phyloP scores from a whole-genome alignment of 805 yeast genomes.

The Saccharomycopsis schoenii region DNA sequence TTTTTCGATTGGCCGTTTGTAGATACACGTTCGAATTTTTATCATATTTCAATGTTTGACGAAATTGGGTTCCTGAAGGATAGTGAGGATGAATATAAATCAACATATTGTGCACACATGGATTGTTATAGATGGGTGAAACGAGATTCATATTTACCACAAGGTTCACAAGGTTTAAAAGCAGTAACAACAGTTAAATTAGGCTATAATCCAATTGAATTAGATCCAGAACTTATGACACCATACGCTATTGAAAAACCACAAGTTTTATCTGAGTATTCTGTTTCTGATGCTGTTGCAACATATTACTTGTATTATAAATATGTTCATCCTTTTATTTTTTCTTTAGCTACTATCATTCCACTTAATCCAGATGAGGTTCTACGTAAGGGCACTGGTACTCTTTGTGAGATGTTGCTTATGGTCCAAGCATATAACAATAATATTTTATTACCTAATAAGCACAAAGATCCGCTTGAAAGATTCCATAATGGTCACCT shows the following conservation, averaged over 20 bases:
- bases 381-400: conserved; percentile 94
- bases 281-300: conserved; percentile 99
- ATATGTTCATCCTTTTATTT: conserved; percentile 94
- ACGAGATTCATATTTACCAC: conserved; percentile 94
- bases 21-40: conserved; percentile 74
- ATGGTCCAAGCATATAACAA: conserved; percentile 91
- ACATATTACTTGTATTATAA: conserved; percentile 93
- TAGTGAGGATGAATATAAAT: conserved; percentile 83
- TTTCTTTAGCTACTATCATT: conserved; percentile 89
- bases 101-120: conserved; percentile 90
- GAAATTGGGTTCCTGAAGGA: conserved; percentile 93
- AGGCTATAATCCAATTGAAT: conserved; percentile 92
- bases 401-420: conserved; percentile 92
- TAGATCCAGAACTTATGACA: conserved; percentile 97
- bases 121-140: conserved; percentile 98
- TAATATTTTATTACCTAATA: conserved; percentile 77
- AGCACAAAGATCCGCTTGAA: conserved; percentile 89
- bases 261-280: conserved; percentile 85
- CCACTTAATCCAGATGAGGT: conserved; percentile 97
- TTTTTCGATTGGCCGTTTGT: conserved; percentile 99
- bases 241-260: conserved; percentile 95
- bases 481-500: conserved; percentile 91
- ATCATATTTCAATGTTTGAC: conserved; percentile 79
- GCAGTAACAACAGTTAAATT: conserved; percentile 94
- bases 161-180: conserved; percentile 96